Evolutionary conservation across 345 rosid genomes (phyloP).

Genomic region (Brassica nigra): DNA sequence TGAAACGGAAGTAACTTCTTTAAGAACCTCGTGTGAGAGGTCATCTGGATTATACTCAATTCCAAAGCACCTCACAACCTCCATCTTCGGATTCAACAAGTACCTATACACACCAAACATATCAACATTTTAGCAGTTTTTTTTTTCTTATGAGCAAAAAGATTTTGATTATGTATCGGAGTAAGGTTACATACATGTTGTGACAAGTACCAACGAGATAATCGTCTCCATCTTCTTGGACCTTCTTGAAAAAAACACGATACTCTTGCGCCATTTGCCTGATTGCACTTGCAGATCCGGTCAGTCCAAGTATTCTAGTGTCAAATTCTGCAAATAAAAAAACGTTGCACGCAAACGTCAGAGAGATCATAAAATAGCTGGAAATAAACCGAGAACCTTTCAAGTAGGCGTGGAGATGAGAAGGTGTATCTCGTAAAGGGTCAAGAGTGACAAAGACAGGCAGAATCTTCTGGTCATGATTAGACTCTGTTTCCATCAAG

Average conservation of each 20-base stretch:
- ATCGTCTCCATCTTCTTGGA: constrained; percentile 86
- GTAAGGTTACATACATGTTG: constrained; percentile 55
- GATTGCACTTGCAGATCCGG: constrained; percentile 62
- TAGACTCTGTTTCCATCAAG: constrained; percentile 53
- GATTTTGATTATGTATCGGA: not conserved
- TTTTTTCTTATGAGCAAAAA: not conserved
- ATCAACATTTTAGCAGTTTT: not conserved
- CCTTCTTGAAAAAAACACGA: constrained; percentile 76
- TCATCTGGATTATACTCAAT: constrained; percentile 68
- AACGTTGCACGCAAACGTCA: not conserved
- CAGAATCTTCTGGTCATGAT: constrained; percentile 55
- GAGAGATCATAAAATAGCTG: not conserved
- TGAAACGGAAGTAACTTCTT: constrained; percentile 48
- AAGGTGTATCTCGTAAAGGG: constrained; percentile 81
- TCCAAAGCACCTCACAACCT: constrained; percentile 77
- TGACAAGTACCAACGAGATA: constrained; percentile 86
- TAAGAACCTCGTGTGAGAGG: constrained; percentile 56
- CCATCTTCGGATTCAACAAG: constrained; percentile 80
- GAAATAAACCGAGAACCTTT: constrained; percentile 51
- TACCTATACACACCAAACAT: constrained; percentile 50
- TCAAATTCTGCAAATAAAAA: constrained; percentile 61
- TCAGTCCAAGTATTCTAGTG: constrained; percentile 68
- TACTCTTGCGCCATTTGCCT: constrained; percentile 92
- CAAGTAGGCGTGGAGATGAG: constrained; percentile 76
- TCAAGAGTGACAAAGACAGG: constrained; percentile 88